A percentile compares a stretch with the other conserved stretches of the same genome.
Conservation (phyloP, 257 asterid genomes). For the Fraxinus anomala region DNA sequence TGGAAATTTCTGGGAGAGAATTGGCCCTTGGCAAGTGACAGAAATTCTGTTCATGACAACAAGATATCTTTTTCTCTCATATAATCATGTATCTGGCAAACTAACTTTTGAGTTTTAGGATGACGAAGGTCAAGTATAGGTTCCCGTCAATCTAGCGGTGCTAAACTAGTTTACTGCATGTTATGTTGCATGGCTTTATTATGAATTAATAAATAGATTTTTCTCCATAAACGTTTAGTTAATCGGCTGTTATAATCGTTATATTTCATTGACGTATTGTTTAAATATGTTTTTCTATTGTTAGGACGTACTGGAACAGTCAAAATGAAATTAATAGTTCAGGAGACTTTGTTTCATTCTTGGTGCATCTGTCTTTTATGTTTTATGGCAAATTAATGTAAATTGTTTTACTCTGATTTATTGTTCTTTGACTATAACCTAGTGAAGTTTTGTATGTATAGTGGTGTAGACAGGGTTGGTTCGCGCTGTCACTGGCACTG, state of each 20-base stretch:
- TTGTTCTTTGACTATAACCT: background rate
- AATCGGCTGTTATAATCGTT: background rate
- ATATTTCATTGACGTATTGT: too few species aligned
- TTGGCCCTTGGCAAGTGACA: background rate
- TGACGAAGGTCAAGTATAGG: background rate
- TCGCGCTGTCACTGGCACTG: background rate
- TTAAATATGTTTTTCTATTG: too few species aligned
- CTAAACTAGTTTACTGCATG: background rate
- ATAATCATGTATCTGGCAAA: background rate
- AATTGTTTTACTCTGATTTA: conserved; percentile 4
- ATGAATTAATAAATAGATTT: too few species aligned
- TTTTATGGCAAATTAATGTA: background rate
- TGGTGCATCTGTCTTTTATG: background rate
- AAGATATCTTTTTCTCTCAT: background rate
- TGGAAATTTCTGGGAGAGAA: background rate
- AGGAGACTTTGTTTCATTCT: background rate
- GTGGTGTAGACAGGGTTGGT: background rate
- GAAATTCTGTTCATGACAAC: background rate
- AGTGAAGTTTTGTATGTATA: background rate
- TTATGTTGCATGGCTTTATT: background rate
- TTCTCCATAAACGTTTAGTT: background rate
- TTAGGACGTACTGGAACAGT: background rate
- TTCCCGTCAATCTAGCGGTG: background rate
- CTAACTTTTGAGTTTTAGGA: background rate
- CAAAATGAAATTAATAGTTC: background rate